Percentiles rank a stretch among this genome's conserved stretches.
These are phyloP conservation scores for Cicer bijugum DNA, from an alignment of 306 rosid species.

Conservation along the genomic window DNA sequence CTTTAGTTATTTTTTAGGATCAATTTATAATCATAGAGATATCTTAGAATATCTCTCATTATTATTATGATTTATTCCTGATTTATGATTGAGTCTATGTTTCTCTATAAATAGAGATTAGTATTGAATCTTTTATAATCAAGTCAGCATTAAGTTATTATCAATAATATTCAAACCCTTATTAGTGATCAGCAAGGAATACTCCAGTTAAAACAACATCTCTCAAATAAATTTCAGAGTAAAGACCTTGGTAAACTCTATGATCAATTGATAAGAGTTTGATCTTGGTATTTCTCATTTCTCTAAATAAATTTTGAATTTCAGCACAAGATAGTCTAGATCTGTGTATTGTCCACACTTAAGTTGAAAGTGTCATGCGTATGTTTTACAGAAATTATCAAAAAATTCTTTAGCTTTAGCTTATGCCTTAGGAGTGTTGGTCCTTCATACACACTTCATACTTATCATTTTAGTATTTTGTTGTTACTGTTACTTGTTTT, in stretches of 20 bases:
- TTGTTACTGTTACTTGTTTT: slow-evolving; percentile 2
- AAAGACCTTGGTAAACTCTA: not conserved
- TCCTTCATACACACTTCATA: slow-evolving; percentile 12
- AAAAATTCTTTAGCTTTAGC: not conserved
- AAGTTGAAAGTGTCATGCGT: not conserved
- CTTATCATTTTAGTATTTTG: not conserved
- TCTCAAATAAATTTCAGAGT: no score
- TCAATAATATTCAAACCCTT: no score
- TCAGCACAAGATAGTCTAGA: slow-evolving; percentile 4
- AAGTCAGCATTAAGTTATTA: no score
- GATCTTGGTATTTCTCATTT: not conserved
- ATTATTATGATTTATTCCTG: no score
- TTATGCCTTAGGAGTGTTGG: slow-evolving; percentile 1
- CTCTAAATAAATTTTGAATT: slow-evolving; percentile 20
- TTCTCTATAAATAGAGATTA: no score
- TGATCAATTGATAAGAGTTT: slow-evolving; percentile 3
- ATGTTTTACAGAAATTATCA: not conserved
- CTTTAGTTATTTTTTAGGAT: no score
- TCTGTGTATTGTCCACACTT: not conserved
- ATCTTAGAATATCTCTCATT: no score
- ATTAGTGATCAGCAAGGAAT: no score
- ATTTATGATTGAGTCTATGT: no score
- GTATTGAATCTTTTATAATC: no score
- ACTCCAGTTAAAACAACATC: no score
- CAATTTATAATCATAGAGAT: no score